phyloP scores from a whole-genome alignment of 768 basidiomycete genomes.

The Amanita exitialis region DNA sequence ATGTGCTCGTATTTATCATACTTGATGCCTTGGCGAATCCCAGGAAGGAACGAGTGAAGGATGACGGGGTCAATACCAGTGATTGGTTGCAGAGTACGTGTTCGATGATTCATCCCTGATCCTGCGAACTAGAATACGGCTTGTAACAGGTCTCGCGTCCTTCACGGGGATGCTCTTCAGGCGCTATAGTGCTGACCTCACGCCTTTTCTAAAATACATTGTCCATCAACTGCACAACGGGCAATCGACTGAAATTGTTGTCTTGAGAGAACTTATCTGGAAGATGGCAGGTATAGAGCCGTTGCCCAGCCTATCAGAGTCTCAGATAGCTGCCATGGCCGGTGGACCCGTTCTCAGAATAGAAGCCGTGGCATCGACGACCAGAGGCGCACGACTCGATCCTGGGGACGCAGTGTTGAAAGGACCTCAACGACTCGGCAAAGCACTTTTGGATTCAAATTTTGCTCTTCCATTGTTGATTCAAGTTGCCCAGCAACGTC shows the following conservation, averaged over 20 bases:
- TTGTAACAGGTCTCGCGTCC: slow-evolving; percentile 65
- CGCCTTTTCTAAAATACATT: slow-evolving; percentile 80
- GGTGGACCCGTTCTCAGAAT: slow-evolving; percentile 81
- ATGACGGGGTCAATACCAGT: slow-evolving; percentile 83
- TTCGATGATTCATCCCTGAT: background rate
- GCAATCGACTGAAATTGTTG: slow-evolving; percentile 80
- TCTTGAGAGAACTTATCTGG: slow-evolving; percentile 87
- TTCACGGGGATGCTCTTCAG: slow-evolving; percentile 91
- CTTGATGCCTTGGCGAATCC: slow-evolving; percentile 84
- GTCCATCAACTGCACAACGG: slow-evolving; percentile 82
- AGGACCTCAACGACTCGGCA: slow-evolving; percentile 60
- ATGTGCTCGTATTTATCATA: slow-evolving; percentile 82
- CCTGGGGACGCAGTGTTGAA: slow-evolving; percentile 53
- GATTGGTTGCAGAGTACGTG: slow-evolving; percentile 88
- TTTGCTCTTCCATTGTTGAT: slow-evolving; percentile 86
- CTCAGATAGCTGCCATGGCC: slow-evolving; percentile 84
- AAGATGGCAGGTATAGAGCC: slow-evolving; percentile 95
- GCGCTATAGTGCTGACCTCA: slow-evolving; percentile 75
- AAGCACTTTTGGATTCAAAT: slow-evolving; percentile 52
- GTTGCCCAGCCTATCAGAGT: slow-evolving; percentile 78
- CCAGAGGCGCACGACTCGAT: slow-evolving; percentile 68
- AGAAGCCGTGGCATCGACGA: slow-evolving; percentile 76
- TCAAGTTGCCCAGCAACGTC: slow-evolving; percentile 85
- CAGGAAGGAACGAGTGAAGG: slow-evolving; percentile 72
- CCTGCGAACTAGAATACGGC: slow-evolving; percentile 11